Evolutionary conservation across 768 basidiomycete species (phyloP).

Genomic region (Fistulinella prunicolor): DNA sequence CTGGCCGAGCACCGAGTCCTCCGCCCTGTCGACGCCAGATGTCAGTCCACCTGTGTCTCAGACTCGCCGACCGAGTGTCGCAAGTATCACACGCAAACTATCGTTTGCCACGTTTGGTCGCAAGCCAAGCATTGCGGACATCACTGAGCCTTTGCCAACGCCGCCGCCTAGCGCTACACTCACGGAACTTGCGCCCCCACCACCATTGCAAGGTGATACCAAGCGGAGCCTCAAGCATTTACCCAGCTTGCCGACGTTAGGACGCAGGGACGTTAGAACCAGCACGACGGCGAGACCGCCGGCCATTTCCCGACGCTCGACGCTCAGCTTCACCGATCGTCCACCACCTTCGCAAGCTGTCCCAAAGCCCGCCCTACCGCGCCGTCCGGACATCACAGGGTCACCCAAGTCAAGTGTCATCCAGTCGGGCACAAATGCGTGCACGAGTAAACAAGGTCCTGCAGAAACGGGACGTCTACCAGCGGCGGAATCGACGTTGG

Average conservation of each 20-base stretch:
- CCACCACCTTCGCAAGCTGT: neutral
- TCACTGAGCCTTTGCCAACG: conserved; percentile 18
- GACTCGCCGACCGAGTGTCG: conserved; percentile 26
- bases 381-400: conserved; percentile 4
- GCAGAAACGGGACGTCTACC: neutral
- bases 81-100: conserved; percentile 31
- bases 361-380: neutral
- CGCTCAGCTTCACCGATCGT: conserved; percentile 6
- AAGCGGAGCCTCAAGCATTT: conserved; percentile 20
- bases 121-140: conserved; percentile 23
- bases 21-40: conserved; percentile 6
- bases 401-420: conserved; percentile 15
- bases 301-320: conserved; percentile 12
- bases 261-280: conserved; percentile 1
- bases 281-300: neutral
- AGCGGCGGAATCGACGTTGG: neutral
- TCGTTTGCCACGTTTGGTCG: conserved; percentile 31
- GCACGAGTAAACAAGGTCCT: conserved; percentile 5
- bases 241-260: conserved; percentile 23
- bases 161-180: conserved; percentile 13
- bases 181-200: conserved; percentile 19
- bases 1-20: conserved; percentile 24
- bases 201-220: conserved; percentile 9
- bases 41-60: conserved; percentile 4
- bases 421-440: conserved; percentile 12